Conservation (phyloP, 1,284 basidiomycete genomes). For the Gomphus sp. region DNA sequence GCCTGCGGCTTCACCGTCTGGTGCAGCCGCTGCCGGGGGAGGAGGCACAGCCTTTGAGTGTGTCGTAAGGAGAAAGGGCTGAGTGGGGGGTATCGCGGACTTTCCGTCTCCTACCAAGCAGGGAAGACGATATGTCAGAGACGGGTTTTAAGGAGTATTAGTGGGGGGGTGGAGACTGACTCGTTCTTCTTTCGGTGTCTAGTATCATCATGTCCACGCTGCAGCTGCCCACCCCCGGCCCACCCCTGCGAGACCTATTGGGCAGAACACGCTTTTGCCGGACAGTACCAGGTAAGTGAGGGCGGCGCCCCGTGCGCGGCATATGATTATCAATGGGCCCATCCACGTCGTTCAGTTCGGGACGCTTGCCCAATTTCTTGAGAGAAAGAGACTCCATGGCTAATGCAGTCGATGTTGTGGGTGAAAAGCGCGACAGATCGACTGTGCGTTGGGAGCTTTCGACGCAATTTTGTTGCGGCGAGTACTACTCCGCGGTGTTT, state of each 20-base stretch:
- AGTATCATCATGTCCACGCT: constrained; percentile 79
- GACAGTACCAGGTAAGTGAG: background rate
- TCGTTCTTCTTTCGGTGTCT: constrained; percentile 68
- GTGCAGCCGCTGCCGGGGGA: constrained; percentile 24
- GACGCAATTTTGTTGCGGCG: background rate
- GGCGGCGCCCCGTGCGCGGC: background rate
- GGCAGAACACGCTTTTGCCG: constrained; percentile 71
- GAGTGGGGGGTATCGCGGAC: constrained; percentile 55
- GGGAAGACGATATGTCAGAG: background rate
- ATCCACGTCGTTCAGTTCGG: background rate
- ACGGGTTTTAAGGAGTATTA: background rate
- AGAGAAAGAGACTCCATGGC: constrained; percentile 1
- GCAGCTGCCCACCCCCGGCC: constrained; percentile 58
- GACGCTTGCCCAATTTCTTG: constrained; percentile 7
- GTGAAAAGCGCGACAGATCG: background rate
- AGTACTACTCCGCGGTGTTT: background rate
- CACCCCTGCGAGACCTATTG: constrained; percentile 67
- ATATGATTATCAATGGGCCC: background rate
- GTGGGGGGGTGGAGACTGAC: constrained; percentile 39
- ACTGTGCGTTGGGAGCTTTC: background rate
- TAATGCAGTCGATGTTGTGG: background rate
- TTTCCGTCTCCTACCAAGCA: constrained; percentile 52
- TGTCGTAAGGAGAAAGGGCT: constrained; percentile 63
- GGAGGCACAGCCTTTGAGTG: constrained; percentile 38
- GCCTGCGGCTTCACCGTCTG: constrained; percentile 45